Evolutionary conservation across 257 asterid species (phyloP).

Genomic region (Solanum phureja): DNA sequence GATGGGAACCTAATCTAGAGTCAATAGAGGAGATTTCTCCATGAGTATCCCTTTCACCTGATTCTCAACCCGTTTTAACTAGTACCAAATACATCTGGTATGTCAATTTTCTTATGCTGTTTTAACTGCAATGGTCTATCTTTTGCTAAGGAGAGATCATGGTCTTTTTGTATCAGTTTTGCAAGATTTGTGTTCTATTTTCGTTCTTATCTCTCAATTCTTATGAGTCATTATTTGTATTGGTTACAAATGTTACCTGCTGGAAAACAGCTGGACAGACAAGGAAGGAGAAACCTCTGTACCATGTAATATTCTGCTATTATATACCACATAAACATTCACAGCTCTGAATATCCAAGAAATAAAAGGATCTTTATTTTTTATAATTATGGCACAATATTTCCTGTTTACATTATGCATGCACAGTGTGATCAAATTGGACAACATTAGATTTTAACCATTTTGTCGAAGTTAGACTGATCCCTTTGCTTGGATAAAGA

Average conservation of each 20-base stretch:
- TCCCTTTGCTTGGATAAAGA: not conserved
- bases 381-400: not conserved
- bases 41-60: constrained; percentile 14
- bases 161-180: not conserved
- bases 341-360: not conserved
- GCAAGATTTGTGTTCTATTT: not conserved
- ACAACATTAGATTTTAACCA: not conserved
- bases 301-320: not conserved
- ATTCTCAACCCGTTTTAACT: not conserved
- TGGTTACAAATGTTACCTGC: not conserved
- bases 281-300: not conserved
- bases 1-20: constrained; percentile 56
- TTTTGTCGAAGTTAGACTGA: not conserved
- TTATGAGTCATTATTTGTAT: not conserved
- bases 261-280: not conserved
- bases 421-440: not conserved
- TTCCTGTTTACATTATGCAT: not conserved
- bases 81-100: constrained; percentile 2
- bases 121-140: not conserved
- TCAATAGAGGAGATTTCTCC: constrained; percentile 61
- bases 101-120: not conserved
- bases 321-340: not conserved
- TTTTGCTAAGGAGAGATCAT: not conserved
- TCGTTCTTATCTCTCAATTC: not conserved
- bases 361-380: not conserved